Percentiles rank a stretch among this genome's conserved stretches.
phyloP scores from a whole-genome alignment of 345 rosid species.

The Brassica rapa region DNA sequence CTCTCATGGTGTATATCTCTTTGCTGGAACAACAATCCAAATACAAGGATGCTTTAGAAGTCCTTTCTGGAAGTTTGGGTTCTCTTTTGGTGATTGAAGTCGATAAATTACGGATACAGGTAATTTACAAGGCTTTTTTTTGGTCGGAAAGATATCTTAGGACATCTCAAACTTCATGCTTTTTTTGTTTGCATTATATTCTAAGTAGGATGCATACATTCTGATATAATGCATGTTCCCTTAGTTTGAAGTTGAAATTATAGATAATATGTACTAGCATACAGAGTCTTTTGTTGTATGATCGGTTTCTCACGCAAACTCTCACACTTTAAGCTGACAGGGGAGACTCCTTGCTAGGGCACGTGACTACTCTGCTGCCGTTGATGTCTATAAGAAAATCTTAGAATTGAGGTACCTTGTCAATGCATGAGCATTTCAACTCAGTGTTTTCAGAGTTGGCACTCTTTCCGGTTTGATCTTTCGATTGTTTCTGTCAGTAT shows the following conservation, averaged over 20 bases:
- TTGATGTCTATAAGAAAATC: constrained; percentile 64
- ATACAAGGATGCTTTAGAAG: constrained; percentile 76
- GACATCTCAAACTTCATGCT: too few relatives aligned
- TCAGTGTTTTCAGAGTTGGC: constrained; percentile 6
- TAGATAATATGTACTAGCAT: background rate
- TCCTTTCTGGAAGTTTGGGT: constrained; percentile 81
- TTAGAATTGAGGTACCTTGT: constrained; percentile 73
- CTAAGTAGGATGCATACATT: background rate
- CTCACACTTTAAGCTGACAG: constrained; percentile 95
- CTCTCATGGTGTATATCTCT: constrained; percentile 88
- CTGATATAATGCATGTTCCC: background rate
- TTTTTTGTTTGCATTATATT: background rate
- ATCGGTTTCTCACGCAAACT: constrained; percentile 22
- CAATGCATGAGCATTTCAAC: background rate
- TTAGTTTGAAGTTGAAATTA: background rate
- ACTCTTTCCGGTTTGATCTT: constrained; percentile 3
- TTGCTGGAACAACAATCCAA: constrained; percentile 88
- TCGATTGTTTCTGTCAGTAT: background rate
- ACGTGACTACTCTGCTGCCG: constrained; percentile 70
- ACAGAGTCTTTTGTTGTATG: constrained; percentile 8
- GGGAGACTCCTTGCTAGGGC: constrained; percentile 57
- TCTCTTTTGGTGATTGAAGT: constrained; percentile 86
- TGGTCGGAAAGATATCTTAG: too few relatives aligned
- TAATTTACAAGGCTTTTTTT: constrained; percentile 49
- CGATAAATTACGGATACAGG: constrained; percentile 89